Evolutionary conservation across 768 basidiomycete species (phyloP).

Genomic region (Dioszegia crocea): DNA sequence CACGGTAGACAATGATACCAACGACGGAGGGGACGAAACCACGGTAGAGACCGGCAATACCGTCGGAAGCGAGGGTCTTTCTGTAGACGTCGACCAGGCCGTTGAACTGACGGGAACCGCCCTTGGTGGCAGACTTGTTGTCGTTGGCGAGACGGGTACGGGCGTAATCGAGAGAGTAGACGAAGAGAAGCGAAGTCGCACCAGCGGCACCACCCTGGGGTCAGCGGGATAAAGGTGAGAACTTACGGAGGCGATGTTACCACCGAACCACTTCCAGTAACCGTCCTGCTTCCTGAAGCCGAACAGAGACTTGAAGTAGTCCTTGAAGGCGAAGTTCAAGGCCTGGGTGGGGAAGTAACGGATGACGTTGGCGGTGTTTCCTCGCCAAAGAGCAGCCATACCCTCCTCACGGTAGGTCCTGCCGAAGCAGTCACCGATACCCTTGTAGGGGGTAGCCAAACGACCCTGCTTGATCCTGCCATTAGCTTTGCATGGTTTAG

Average conservation of each 20-base stretch:
- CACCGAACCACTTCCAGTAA: conserved; percentile 97
- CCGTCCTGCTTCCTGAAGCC: conserved; percentile 97
- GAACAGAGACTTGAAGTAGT: conserved; percentile 85
- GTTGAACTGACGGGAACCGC: conserved; percentile 94
- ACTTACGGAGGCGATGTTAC: conserved; percentile 64
- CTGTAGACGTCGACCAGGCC: conserved; percentile 94
- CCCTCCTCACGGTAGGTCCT: conserved; percentile 96
- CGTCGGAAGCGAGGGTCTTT: conserved; percentile 96
- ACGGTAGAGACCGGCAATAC: conserved; percentile 98
- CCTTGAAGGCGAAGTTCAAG: conserved; percentile 96
- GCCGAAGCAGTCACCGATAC: conserved; percentile 80
- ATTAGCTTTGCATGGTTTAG: neutral
- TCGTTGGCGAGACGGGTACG: conserved; percentile 81
- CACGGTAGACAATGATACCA: conserved; percentile 99
- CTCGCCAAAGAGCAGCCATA: conserved; percentile 91
- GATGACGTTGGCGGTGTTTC: conserved; percentile 99
- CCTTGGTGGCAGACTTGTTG: conserved; percentile 90
- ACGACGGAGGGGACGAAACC: conserved; percentile 98
- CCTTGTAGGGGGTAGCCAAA: conserved; percentile 93
- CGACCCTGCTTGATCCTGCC: conserved; percentile 97
- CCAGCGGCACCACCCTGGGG: conserved; percentile 99
- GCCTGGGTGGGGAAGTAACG: conserved; percentile 99
- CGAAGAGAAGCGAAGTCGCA: conserved; percentile 96
- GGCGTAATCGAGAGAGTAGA: conserved; percentile 99
- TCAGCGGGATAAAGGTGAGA: conserved; percentile 8